Conservation (phyloP, 352 stramenopile species). For the Phytophthora tubulina region DNA sequence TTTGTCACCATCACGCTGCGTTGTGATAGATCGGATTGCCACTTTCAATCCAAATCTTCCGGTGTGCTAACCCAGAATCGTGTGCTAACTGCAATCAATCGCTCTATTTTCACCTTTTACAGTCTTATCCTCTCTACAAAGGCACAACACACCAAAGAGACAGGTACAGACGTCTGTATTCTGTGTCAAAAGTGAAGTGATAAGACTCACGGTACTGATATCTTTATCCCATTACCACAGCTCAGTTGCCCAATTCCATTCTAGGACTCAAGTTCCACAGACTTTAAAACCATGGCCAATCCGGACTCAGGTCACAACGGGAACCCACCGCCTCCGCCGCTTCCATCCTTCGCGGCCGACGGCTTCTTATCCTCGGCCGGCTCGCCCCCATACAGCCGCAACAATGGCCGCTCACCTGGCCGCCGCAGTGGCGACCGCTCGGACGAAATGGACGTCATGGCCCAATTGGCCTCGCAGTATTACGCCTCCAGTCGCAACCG, state of each 20-base stretch:
- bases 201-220: slow-evolving; percentile 28
- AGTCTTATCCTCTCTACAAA: slow-evolving; percentile 21
- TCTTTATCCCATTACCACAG: slow-evolving; percentile 15
- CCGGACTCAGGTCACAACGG: slow-evolving; percentile 22
- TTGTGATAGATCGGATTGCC: slow-evolving; percentile 19
- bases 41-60: slow-evolving; percentile 13
- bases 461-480: slow-evolving; percentile 84
- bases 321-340: slow-evolving; percentile 33
- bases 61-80: not conserved
- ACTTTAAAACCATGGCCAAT: slow-evolving; percentile 24
- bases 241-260: slow-evolving; percentile 34
- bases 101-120: slow-evolving; percentile 11
- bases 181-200: slow-evolving; percentile 15
- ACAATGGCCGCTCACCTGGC: slow-evolving; percentile 21
- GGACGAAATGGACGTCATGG: slow-evolving; percentile 83
- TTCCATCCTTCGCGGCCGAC: slow-evolving; percentile 43
- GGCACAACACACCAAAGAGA: slow-evolving; percentile 21
- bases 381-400: slow-evolving; percentile 40
- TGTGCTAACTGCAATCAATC: slow-evolving; percentile 20
- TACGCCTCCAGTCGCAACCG: slow-evolving; percentile 77
- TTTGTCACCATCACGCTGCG: not conserved
- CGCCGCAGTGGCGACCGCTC: slow-evolving; percentile 18
- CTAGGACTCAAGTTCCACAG: slow-evolving; percentile 18
- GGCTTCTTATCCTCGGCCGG: slow-evolving; percentile 39
- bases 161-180: slow-evolving; percentile 30